These are phyloP conservation scores for Phytomonas sp. DNA, from an alignment of 208 protist genomes.

Conservation along the genomic window DNA sequence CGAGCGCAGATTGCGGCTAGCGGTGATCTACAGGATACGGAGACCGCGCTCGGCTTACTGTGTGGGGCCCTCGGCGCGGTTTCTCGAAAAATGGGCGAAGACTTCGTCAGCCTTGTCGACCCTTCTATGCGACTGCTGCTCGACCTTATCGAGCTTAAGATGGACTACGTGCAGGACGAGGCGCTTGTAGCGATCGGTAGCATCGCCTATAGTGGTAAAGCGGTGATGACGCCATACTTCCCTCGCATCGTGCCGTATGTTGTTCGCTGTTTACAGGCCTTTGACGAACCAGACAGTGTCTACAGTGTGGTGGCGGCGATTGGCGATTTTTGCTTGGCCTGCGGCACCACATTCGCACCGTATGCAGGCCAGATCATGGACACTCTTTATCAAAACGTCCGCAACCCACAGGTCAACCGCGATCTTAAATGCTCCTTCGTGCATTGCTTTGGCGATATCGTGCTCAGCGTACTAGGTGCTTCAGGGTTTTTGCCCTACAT, in stretches of 20 bases:
- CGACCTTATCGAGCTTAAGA: conserved; percentile 37
- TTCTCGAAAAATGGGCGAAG: conserved; percentile 52
- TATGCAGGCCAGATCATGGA: conserved; percentile 81
- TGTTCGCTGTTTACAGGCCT: conserved; percentile 47
- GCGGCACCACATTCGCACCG: conserved; percentile 50
- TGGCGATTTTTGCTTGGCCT: conserved; percentile 91
- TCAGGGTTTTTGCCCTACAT: conserved; percentile 87
- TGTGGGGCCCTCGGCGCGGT: conserved; percentile 77
- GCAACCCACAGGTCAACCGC: conserved; percentile 69
- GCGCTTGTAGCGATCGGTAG: conserved; percentile 90
- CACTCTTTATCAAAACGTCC: conserved; percentile 70
- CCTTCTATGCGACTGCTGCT: conserved; percentile 52
- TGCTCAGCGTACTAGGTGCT: conserved; percentile 85
- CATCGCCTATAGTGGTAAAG: conserved; percentile 79
- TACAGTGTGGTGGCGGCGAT: conserved; percentile 83
- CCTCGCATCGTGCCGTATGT: conserved; percentile 77
- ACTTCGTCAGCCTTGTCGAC: conserved; percentile 39
- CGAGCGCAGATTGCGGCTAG: conserved; percentile 19
- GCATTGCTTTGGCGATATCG: conserved; percentile 93
- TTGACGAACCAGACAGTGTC: conserved; percentile 81
- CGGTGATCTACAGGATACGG: conserved; percentile 35
- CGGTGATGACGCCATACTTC: conserved; percentile 79
- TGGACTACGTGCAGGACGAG: conserved; percentile 88
- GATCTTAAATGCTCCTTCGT: conserved; percentile 93
- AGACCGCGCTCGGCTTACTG: conserved; percentile 76